These are phyloP conservation scores for Ogataea methylovora DNA, from an alignment of 805 yeast species.

Conservation along the genomic window DNA sequence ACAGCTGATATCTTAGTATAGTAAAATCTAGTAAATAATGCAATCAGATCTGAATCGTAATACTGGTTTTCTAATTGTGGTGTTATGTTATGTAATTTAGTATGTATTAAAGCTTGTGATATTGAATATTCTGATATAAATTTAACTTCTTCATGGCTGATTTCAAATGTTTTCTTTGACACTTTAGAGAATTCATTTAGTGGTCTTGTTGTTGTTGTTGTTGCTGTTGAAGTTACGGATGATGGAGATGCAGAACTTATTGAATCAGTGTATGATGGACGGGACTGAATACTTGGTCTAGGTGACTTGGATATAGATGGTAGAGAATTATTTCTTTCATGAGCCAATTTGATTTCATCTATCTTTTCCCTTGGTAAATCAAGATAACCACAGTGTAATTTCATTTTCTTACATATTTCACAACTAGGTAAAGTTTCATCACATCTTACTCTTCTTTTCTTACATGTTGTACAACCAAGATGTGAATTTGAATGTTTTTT, in stretches of 20 bases:
- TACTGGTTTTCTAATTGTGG: no score
- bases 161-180: conserved; percentile 8
- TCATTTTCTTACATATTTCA: conserved; percentile 42
- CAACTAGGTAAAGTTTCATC: conserved; percentile 56
- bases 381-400: conserved; percentile 41
- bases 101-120: no score
- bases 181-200: conserved; percentile 9
- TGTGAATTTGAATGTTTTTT: conserved; percentile 64
- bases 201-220: conserved; percentile 1
- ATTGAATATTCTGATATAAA: no score
- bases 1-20: conserved; percentile 3
- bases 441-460: conserved; percentile 55
- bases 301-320: neutral
- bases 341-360: conserved; percentile 2
- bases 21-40: conserved; percentile 3
- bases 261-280: neutral
- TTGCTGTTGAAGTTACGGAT: neutral
- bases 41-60: no score
- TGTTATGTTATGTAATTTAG: no score
- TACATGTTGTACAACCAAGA: conserved; percentile 67
- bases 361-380: conserved; percentile 8
- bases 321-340: conserved; percentile 1
- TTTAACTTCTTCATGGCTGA: no score
- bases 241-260: neutral
- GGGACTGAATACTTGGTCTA: neutral